Percentiles rank a stretch among this genome's conserved stretches.
These are phyloP conservation scores for Prunus persica DNA, from an alignment of 306 rosid genomes.

Conservation along the genomic window Prunus_persica_NCBIv2 NC_034016.1:8386001-8386500, in stretches of 20 bases:
- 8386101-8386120: slow-evolving; percentile 37
- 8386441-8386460: slow-evolving; percentile 40
- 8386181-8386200: slow-evolving; percentile 73
- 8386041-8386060: background rate
- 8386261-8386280: no score
- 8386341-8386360: background rate
- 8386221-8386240: slow-evolving; percentile 32
- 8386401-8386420: background rate
- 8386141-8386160: slow-evolving; percentile 48
- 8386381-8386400: background rate
- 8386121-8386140: slow-evolving; percentile 47
- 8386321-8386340: background rate
- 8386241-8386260: no score
- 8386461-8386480: slow-evolving; percentile 36
- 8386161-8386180: slow-evolving; percentile 53
- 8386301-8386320: background rate
- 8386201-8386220: slow-evolving; percentile 30
- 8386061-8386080: no score
- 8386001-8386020: no score
- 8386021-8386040: background rate
- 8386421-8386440: slow-evolving; percentile 44
- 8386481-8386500: slow-evolving; percentile 44
- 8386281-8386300: no score
- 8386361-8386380: background rate
- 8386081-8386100: slow-evolving; percentile 21